Conservation (phyloP, 83 land plant species). For the Larix sibirica region DNA sequence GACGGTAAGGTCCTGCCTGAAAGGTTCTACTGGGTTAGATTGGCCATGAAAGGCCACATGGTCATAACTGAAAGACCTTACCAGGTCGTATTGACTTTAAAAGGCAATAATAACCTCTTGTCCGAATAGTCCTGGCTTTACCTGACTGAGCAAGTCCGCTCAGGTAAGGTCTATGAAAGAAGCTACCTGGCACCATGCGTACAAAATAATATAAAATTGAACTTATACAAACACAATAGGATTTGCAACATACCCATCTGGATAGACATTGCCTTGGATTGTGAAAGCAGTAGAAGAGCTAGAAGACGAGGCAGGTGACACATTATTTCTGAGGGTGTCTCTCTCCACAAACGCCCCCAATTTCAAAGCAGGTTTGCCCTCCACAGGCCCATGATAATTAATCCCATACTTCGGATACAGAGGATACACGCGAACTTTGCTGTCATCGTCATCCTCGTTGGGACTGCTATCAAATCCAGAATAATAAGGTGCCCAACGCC, state of each 20-base stretch:
- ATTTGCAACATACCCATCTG: conserved; percentile 48
- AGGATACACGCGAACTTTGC: neutral
- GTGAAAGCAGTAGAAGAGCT: conserved; percentile 27
- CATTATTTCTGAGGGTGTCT: neutral
- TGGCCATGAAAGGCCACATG: too few species aligned
- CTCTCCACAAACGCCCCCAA: conserved; percentile 5
- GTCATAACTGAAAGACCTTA: too few species aligned
- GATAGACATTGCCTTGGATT: conserved; percentile 42
- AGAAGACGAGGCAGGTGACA: neutral
- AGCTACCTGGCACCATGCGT: too few species aligned
- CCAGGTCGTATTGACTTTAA: too few species aligned
- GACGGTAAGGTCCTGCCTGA: too few species aligned
- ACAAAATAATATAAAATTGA: too few species aligned
- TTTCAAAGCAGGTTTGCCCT: neutral
- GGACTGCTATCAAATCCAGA: neutral
- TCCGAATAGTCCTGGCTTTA: too few species aligned
- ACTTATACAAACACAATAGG: neutral
- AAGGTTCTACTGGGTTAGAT: too few species aligned
- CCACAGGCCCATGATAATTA: conserved; percentile 1
- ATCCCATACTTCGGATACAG: neutral
- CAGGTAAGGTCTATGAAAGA: too few species aligned
- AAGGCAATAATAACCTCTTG: too few species aligned
- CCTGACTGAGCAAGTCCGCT: too few species aligned
- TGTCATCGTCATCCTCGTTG: neutral
- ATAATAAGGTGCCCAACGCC: conserved; percentile 5